phyloP scores from a whole-genome alignment of 768 basidiomycete species.

The Fomitopsis serialis region DNA sequence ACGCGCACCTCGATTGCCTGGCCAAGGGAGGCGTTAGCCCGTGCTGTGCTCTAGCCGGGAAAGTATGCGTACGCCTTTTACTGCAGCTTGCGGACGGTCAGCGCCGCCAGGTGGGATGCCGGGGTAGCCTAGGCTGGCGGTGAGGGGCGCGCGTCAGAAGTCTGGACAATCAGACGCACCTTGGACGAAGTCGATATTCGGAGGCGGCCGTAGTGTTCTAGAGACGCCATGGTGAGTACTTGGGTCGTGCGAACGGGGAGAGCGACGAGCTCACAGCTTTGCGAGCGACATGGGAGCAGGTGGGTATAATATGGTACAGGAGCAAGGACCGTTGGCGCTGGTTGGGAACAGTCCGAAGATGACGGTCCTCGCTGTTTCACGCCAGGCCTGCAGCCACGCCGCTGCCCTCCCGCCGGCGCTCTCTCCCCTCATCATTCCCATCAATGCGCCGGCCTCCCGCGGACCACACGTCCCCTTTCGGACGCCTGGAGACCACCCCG shows the following conservation, averaged over 20 bases:
- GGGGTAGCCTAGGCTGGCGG: slow-evolving; percentile 58
- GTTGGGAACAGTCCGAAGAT: neutral
- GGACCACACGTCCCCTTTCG: too few species aligned
- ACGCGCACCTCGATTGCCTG: slow-evolving; percentile 85
- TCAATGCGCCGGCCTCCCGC: too few species aligned
- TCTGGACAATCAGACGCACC: slow-evolving; percentile 37
- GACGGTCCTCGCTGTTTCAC: neutral
- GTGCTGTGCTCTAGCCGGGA: neutral
- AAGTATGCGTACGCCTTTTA: slow-evolving; percentile 67
- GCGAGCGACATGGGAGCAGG: slow-evolving; percentile 11
- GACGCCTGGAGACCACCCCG: neutral
- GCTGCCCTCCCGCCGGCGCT: neutral
- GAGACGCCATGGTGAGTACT: neutral
- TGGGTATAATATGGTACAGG: slow-evolving; percentile 10
- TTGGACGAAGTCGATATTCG: slow-evolving; percentile 85
- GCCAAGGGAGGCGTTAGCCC: slow-evolving; percentile 4
- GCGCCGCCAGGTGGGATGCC: slow-evolving; percentile 78
- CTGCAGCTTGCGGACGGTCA: slow-evolving; percentile 77
- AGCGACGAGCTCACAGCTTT: slow-evolving; percentile 7
- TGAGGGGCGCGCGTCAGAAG: slow-evolving; percentile 1
- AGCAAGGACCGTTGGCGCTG: neutral
- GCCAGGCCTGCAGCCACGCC: neutral
- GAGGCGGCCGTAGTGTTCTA: slow-evolving; percentile 80
- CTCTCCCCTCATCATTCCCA: too few species aligned
- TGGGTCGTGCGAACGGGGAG: neutral